Conservation (phyloP, 2,329 filamentous ascomycete species). For the Ambrosiella beaveri region DNA sequence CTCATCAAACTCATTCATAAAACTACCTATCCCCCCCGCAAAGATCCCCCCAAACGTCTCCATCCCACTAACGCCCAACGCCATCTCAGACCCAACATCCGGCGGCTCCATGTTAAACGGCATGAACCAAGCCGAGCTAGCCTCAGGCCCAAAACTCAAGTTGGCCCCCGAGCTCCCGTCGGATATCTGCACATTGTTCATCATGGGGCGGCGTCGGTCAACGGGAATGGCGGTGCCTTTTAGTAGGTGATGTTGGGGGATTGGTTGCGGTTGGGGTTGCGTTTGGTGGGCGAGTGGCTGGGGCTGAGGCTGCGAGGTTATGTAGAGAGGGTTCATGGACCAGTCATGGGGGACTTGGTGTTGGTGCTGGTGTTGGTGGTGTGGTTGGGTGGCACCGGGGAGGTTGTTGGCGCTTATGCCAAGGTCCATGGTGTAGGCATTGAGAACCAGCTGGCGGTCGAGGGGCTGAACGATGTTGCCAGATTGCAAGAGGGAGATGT, state of each 20-base stretch:
- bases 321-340: background rate
- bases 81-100: conserved; percentile 34
- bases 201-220: background rate
- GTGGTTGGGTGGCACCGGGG: conserved; percentile 19
- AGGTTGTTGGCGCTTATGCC: conserved; percentile 23
- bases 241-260: background rate
- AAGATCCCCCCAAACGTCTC: conserved; percentile 36
- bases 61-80: conserved; percentile 22
- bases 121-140: conserved; percentile 69
- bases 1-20: conserved; percentile 20
- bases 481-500: conserved; percentile 32
- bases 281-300: background rate
- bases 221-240: background rate
- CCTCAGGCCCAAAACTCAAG: conserved; percentile 23
- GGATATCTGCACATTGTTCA: background rate
- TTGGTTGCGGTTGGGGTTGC: background rate
- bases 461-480: conserved; percentile 46
- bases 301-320: background rate
- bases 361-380: no score
- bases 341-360: background rate
- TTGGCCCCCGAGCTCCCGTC: background rate
- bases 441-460: conserved; percentile 60
- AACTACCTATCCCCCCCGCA: conserved; percentile 22
- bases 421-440: conserved; percentile 45
- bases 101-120: conserved; percentile 82